phyloP scores from a whole-genome alignment of 805 yeast genomes.

The Osmozyma mogii region DNA sequence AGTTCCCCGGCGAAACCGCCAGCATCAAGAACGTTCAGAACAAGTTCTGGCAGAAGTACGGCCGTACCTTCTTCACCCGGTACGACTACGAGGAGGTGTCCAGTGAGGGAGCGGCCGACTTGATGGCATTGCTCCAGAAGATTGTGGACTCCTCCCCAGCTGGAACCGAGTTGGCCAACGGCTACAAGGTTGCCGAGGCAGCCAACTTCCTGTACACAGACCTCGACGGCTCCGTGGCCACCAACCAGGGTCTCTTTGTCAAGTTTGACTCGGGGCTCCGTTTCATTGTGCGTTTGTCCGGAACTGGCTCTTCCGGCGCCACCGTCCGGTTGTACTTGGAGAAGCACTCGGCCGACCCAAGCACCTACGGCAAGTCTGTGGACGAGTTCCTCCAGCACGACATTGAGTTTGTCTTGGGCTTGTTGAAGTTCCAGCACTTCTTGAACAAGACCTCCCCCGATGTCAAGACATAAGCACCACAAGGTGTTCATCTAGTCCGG shows the following conservation, averaged over 20 bases:
- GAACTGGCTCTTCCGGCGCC: slow-evolving; percentile 97
- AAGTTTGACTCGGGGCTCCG: slow-evolving; percentile 77
- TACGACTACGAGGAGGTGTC: slow-evolving; percentile 86
- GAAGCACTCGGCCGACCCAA: slow-evolving; percentile 58
- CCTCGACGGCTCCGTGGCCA: slow-evolving; percentile 84
- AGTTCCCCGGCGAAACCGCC: slow-evolving; percentile 49
- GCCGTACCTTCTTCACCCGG: slow-evolving; percentile 95
- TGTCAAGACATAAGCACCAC: slow-evolving; percentile 73
- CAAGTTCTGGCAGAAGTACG: slow-evolving; percentile 85
- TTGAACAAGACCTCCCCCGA: slow-evolving; percentile 84
- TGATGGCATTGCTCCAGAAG: slow-evolving; percentile 41
- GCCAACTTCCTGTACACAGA: slow-evolving; percentile 92
- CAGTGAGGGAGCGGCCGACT: slow-evolving; percentile 62
- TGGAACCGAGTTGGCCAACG: slow-evolving; percentile 44
- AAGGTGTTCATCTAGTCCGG: no score
- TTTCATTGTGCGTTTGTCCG: slow-evolving; percentile 84
- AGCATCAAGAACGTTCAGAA: slow-evolving; percentile 75
- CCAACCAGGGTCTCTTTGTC: slow-evolving; percentile 81
- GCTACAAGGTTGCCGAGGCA: slow-evolving; percentile 57
- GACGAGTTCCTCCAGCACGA: slow-evolving; percentile 62
- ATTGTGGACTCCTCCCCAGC: slow-evolving; percentile 24
- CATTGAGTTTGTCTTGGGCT: slow-evolving; percentile 53
- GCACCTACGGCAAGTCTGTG: slow-evolving; percentile 44
- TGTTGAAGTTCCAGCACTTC: slow-evolving; percentile 63
- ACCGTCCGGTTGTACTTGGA: slow-evolving; percentile 90